Conservation (phyloP, 208 protist species). For the Blastocrithidia nonstop region DNA sequence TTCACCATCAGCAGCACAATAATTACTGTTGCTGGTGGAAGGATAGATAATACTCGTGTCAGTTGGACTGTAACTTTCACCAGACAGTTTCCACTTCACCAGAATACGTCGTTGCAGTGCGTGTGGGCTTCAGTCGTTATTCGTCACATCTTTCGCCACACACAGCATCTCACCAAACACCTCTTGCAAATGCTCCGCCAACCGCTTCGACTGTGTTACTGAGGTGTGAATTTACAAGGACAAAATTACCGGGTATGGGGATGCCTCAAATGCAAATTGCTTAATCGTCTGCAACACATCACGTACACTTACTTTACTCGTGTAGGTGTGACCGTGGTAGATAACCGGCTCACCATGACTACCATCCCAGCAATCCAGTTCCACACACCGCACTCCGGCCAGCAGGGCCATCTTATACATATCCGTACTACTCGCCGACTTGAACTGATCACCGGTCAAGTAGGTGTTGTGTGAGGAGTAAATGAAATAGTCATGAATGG, state of each 20-base stretch:
- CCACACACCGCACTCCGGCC: slow-evolving; percentile 67
- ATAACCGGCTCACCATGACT: slow-evolving; percentile 47
- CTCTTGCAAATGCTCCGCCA: slow-evolving; percentile 50
- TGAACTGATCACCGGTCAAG: slow-evolving; percentile 87
- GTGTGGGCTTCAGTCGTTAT: slow-evolving; percentile 27
- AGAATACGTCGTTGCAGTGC: slow-evolving; percentile 36
- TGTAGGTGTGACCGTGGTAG: slow-evolving; percentile 70
- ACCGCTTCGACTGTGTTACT: slow-evolving; percentile 36
- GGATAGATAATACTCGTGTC: too few species aligned
- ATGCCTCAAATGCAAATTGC: slow-evolving; percentile 40
- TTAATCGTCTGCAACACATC: slow-evolving; percentile 42
- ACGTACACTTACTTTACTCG: slow-evolving; percentile 48
- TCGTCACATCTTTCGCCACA: slow-evolving; percentile 15
- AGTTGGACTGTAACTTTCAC: too few species aligned
- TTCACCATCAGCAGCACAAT: too few species aligned
- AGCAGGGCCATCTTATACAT: slow-evolving; percentile 60
- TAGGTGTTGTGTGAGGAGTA: slow-evolving; percentile 94
- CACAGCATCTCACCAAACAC: slow-evolving; percentile 38
- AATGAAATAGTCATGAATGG: slow-evolving; percentile 83
- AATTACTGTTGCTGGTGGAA: too few species aligned
- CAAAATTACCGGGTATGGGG: slow-evolving; percentile 63
- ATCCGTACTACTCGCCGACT: slow-evolving; percentile 20
- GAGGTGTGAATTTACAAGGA: slow-evolving; percentile 66
- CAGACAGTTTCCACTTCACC: too few species aligned
- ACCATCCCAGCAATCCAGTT: slow-evolving; percentile 78